Evolutionary conservation across 257 asterid species (phyloP), one percentile per base, ranked within the genome.

Genomic region (Anisodus tanguticus): DNA sequence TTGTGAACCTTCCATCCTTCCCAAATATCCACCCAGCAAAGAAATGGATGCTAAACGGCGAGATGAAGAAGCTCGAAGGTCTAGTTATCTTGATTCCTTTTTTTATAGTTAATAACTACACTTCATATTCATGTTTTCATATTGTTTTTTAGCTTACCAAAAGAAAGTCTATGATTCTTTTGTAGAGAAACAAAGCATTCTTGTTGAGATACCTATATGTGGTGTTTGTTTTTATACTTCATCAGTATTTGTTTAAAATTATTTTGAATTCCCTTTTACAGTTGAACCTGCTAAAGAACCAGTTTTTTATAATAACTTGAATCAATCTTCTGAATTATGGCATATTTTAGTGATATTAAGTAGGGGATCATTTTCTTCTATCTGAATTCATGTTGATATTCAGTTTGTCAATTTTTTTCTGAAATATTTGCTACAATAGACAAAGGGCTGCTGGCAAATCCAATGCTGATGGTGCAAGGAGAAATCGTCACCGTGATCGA

Each of bases 21-120:
- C 98, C 13, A 93, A 92, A 86, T 93, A 94, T 90, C 97, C 98
- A 53, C 98, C 98, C 1, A 94, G 97, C 87, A 94, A 94, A 88
- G 98, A 94, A 92, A 93, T 94, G 93, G 98, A 94, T 88, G 98
- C 95, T 70, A 94, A 94, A 87, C 93, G 94, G 15, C 94, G 97
- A 35, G 97, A 92, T 80, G 98, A 94, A 90, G 97, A 94, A 90
- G 92, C 97, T 85, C 88, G 98, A 91, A 94, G 98, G 98, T 94
- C 15, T 86, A 77, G n/a, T 35, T 67, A 62, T 84, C 22, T 84
- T 53, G 64, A 79, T 26, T 70, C 53, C 54, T 68, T 15, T 9
- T 57, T 67, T 45, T 22, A 26, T 31, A 31, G 35, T 22, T 35
- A 10, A 53, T 45, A 62, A 1, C 10, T 26, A 22, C 47, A 6